These are phyloP conservation scores for Echria macrotheca DNA, from an alignment of 495 filamentous ascomycete species.

Conservation along the genomic window DNA sequence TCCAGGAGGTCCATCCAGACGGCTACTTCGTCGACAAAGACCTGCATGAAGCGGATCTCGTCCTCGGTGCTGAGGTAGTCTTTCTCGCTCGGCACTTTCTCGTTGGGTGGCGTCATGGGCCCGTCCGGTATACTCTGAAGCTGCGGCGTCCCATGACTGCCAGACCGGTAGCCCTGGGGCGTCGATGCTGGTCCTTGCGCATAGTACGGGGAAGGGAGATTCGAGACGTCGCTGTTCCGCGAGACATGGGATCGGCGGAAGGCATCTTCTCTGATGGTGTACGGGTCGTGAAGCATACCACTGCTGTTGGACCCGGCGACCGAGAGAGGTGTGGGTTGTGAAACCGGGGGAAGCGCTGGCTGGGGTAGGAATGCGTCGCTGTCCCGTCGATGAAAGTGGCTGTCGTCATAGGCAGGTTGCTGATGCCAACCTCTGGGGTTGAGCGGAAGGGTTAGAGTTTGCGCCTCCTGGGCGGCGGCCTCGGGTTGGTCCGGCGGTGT, in stretches of 20 bases:
- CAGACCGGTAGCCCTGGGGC: constrained; percentile 6
- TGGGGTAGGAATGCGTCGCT: background rate
- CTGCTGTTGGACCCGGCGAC: constrained; percentile 4
- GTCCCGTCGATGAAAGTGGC: constrained; percentile 12
- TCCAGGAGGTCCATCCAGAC: constrained; percentile 94
- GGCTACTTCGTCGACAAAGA: constrained; percentile 86
- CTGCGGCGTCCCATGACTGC: constrained; percentile 11
- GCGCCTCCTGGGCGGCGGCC: background rate
- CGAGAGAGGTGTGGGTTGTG: background rate
- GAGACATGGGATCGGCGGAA: constrained; percentile 17
- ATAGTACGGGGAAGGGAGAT: constrained; percentile 24
- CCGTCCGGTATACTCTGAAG: constrained; percentile 30
- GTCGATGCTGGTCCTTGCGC: constrained; percentile 14
- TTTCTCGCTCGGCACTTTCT: constrained; percentile 35
- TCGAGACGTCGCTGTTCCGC: constrained; percentile 27
- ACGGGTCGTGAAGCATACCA: constrained; percentile 14
- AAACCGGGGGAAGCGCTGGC: background rate
- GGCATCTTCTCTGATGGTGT: constrained; percentile 21
- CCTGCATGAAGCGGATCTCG: constrained; percentile 79
- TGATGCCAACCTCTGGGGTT: background rate
- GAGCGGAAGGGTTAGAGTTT: background rate
- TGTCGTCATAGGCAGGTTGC: constrained; percentile 1
- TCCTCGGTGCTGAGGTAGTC: constrained; percentile 64
- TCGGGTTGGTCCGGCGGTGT: background rate
- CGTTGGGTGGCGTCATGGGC: constrained; percentile 46